phyloP scores from a whole-genome alignment of 139 green algal genomes.

The Asterochloris sp. region DNA sequence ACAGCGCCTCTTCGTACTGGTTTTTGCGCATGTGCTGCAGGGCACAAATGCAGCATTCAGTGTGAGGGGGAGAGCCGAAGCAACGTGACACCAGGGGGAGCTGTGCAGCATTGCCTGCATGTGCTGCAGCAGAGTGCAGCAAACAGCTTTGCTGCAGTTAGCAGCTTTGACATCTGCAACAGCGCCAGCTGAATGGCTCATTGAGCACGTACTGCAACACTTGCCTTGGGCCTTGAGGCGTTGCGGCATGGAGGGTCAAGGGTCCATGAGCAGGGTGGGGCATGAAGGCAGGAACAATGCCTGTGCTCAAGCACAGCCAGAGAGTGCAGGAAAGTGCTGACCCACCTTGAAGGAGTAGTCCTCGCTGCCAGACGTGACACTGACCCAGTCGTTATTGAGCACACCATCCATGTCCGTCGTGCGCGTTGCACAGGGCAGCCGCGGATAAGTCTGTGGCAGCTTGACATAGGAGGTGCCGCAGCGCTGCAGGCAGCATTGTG shows the following conservation, averaged over 20 bases:
- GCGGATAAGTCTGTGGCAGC: conserved; percentile 81
- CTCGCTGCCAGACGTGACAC: conserved; percentile 91
- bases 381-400: conserved; percentile 92
- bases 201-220: no score
- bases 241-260: no score
- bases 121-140: background rate
- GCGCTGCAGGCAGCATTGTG: conserved; percentile 26
- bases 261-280: no score
- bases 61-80: background rate
- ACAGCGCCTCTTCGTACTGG: conserved; percentile 94
- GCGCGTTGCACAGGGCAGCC: conserved; percentile 48
- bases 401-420: conserved; percentile 46
- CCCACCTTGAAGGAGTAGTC: conserved; percentile 86
- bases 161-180: background rate
- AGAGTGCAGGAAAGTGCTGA: background rate
- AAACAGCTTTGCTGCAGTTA: background rate
- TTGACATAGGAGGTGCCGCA: conserved; percentile 88
- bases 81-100: background rate
- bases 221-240: no score
- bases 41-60: background rate
- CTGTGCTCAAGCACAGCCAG: background rate
- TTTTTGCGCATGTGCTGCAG: conserved; percentile 95
- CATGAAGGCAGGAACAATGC: background rate
- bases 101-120: background rate
- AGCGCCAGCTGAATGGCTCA: no score